Base-by-base conservation (phyloP, 2,329 filamentous ascomycete species). In the Xylaria sp. region DNA sequence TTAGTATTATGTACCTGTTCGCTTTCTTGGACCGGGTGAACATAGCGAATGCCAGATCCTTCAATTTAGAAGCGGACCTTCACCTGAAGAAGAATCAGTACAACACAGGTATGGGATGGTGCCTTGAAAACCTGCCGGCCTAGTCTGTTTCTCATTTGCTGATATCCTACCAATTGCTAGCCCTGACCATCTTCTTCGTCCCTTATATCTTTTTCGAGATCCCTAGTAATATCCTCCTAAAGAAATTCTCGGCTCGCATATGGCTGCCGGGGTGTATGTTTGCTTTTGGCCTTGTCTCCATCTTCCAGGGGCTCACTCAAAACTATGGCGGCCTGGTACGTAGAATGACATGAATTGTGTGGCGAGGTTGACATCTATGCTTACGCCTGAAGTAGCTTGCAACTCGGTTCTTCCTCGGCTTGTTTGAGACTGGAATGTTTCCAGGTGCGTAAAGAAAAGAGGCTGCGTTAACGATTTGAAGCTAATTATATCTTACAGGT, bases 351-450 rank as follows among this genome's bases (percentile, higher is more conserved):
- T 42, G 55, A 19, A 51, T 36, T 39, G 11, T 51, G 36, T 12
- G 21, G 45, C 36, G 12, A 48, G 45, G 4, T 19, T 60, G 39
- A 14, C 21, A 27, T 39, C 3, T 34, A n/a, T 47, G 45, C 67
- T 69, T 36, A 71, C 64, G 12, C 61, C 27, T 32, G 34, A 36
- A 21, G 21, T 30, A 71, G 69, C 85, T 97, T 58, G 85, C 89
- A 0, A 93, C 92, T 2, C 88, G 93, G 39, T 97, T 97, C 84
- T 95, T 98, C 79, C 85, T 98, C 0, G 94, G 94, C 8, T 59
- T 93, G 0, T 91, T 90, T 68, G 90, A 93, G 81, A 88, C 89
- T 4, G 91, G 90, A 79, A 93, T 94, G 74, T 77, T 77, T 39
- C 75, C 75, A 62, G 75, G 75, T 76, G 65, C 61, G 68, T 58